Base-by-base conservation (phyloP, 2,329 filamentous ascomycete genomes). In the Trichophyton schoenleinii region DNA sequence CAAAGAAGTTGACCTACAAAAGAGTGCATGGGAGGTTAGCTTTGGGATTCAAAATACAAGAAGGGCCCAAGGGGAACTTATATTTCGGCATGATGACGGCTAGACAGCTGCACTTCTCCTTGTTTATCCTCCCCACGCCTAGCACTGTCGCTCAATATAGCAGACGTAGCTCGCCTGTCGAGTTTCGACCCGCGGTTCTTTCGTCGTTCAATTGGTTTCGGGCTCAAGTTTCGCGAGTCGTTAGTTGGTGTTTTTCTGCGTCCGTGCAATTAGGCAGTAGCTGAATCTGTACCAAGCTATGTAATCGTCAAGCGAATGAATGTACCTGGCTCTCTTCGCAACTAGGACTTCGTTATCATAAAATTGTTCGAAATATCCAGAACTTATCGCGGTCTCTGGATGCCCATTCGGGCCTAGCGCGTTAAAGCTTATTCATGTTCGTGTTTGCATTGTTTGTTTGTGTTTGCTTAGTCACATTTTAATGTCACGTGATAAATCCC, bases 21-120 rank as follows among this genome's bases (percentile, higher is more conserved):
- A 89, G 83, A 88, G 86, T 89, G 72, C 70, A 76, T 57, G 55
- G 62, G 64, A 64, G 67, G 74, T 79, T 73, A 80, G 74, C 64
- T 65, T 60, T 18, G 11, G 52, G 61, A 41, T 62, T 31, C 58
- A 60, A 53, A n/a, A 7, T 13, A 36, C 9, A 25, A 11, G 20
- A 52, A 53, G 20, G 60, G 59, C 36, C 42, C 52, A 28, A 28
- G 64, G 63, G 31, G 20, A 36, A 82, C 87, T 83, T 83, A 92
- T 90, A 94, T 82, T 92, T 92, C 63, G 88, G 89, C 89, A 94
- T 92, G 66, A 13, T 55, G 28, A 36, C n/a, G 7, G 28, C 34
- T 9, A 18, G 28, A 28, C 13, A 52, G 11, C 46, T 28, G 13
- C 20, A 3, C 46, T 22, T 22, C 13, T 52, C 25, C 11, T 15